Base-by-base conservation (phyloP, 2,329 filamentous ascomycete genomes). In the Monosporascus sp. region DNA sequence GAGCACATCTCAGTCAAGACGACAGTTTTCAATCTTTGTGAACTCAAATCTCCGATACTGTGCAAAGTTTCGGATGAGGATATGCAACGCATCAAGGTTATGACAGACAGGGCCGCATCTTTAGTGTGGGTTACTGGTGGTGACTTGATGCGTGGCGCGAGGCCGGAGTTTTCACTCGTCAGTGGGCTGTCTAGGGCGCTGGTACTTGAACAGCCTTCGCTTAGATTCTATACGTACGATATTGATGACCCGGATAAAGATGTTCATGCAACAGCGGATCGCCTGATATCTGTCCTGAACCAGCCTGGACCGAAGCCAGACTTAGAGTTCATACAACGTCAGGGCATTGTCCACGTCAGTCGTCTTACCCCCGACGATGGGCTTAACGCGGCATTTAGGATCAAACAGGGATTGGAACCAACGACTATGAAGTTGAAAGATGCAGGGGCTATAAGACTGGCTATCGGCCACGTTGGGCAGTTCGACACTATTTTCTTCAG, bases 131-230 rank as follows among this genome's bases (percentile, higher is more conserved):
- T 55, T 3, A 59, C 54, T 3, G 20, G 22, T 19, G 58, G 53
- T 1, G 46, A 56, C 27, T 22, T 22, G 20, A 9, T 56, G 14
- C 9, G 11, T n/a, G 56, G 59, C 1, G 9, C 14, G 3, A 37
- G 26, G 6, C 59, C 59, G 1, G 53, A 61, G 22, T 49, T 48
- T 16, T 51, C 48, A 4, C 51, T 59, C 0, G 53, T 26, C 1
- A 19, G 8, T n/a, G 59, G 59, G 1, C 31, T 61, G 3, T 37
- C 54, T 7, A 34, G 59, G 3, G 52, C 59, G 7, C 24, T 61
- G 5, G 52, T 41, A 9, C 36, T 61, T 17, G 59, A 61, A 38
- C 59, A 61, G 37, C 59, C 59, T 1, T 52, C 58, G 2, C 55
- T 60, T n/a, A 47, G 46, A 14, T 57, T 60, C 40, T 57, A 45